Conservation (phyloP, 345 rosid genomes). For the Syzygium jambos region DNA sequence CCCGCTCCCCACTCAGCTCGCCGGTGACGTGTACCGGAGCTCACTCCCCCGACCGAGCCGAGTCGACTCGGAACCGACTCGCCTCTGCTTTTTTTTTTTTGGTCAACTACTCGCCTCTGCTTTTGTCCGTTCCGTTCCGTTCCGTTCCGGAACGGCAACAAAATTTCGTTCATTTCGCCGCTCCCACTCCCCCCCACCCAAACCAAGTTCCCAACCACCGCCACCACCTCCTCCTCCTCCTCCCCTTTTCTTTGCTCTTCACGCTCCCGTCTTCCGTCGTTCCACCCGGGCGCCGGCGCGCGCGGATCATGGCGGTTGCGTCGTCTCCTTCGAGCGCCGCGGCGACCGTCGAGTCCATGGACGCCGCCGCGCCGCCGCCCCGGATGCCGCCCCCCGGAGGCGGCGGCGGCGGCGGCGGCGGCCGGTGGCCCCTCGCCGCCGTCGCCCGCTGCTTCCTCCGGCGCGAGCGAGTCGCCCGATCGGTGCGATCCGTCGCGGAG, state of each 20-base stretch:
- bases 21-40: no score
- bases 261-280: background rate
- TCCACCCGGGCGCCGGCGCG: background rate
- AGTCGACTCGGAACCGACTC: no score
- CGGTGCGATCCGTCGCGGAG: conserved; percentile 31
- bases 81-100: no score
- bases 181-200: background rate
- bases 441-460: conserved; percentile 14
- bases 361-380: background rate
- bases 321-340: conserved; percentile 15
- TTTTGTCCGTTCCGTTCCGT: no score
- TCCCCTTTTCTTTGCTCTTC: background rate
- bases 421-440: conserved; percentile 25
- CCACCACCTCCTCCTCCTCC: background rate
- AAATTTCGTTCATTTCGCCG: no score
- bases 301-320: conserved; percentile 28
- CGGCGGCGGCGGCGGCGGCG: conserved; percentile 1
- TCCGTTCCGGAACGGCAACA: no score
- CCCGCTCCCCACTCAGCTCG: no score
- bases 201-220: background rate
- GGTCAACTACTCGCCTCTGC: no score
- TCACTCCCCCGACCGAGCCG: no score
- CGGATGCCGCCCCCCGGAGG: conserved; percentile 6
- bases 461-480: conserved; percentile 41
- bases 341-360: conserved; percentile 27